Evolutionary conservation across 2,329 filamentous ascomycete species (phyloP).

Genomic region (Trichoderma atroviride): DNA sequence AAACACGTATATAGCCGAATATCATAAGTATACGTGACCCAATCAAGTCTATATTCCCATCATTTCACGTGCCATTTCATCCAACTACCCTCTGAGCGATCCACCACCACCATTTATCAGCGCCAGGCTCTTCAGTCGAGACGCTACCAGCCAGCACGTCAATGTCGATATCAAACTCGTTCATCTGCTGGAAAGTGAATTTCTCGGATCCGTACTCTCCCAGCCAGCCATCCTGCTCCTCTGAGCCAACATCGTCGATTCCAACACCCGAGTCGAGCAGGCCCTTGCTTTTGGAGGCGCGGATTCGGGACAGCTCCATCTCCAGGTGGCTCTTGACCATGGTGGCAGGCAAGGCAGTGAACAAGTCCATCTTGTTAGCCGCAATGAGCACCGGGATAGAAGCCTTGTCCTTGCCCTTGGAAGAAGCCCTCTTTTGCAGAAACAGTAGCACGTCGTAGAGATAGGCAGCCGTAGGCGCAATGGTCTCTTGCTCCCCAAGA

Average conservation of each 20-base stretch:
- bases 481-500: slow-evolving; percentile 58
- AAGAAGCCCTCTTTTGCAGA: slow-evolving; percentile 72
- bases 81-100: slow-evolving; percentile 67
- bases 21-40: slow-evolving; percentile 26
- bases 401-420: slow-evolving; percentile 38
- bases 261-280: slow-evolving; percentile 80
- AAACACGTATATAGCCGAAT: not conserved
- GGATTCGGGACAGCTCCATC: slow-evolving; percentile 76
- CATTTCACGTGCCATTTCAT: slow-evolving; percentile 41
- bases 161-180: slow-evolving; percentile 79
- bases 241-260: slow-evolving; percentile 59
- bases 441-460: slow-evolving; percentile 85
- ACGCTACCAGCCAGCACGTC: slow-evolving; percentile 78
- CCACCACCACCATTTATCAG: slow-evolving; percentile 89
- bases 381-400: slow-evolving; percentile 77
- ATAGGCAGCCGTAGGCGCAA: slow-evolving; percentile 78
- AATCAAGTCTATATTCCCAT: not conserved
- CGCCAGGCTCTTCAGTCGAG: slow-evolving; percentile 65
- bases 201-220: slow-evolving; percentile 76
- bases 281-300: slow-evolving; percentile 76
- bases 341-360: slow-evolving; percentile 81
- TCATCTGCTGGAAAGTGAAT: slow-evolving; percentile 81
- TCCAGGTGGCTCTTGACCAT: slow-evolving; percentile 78
- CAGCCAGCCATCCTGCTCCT: slow-evolving; percentile 81
- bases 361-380: slow-evolving; percentile 94